Evolutionary conservation across 108 stramenopile genomes (phyloP).

Genomic region (Thalassiosira profunda): DNA sequence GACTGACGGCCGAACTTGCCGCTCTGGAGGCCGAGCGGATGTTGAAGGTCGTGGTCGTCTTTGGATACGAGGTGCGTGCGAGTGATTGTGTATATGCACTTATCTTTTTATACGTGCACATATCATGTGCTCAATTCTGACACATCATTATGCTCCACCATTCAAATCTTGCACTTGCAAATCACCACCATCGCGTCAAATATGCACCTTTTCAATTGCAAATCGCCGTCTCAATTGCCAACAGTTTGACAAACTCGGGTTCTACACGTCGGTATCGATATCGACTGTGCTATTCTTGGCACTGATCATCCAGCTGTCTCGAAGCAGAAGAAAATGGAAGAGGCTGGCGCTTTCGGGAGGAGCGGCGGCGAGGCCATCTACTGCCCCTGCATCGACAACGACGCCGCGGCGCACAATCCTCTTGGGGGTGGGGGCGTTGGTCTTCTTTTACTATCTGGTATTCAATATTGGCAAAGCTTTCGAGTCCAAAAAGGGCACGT

Average conservation of each 20-base stretch:
- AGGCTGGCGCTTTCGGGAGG: slow-evolving; percentile 11
- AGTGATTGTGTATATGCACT: background rate
- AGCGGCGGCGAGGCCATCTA: background rate
- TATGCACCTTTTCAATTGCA: background rate
- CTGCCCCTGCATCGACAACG: background rate
- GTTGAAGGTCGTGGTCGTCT: slow-evolving; percentile 21
- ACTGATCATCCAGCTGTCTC: slow-evolving; percentile 11
- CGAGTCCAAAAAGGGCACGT: slow-evolving; percentile 4
- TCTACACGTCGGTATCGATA: slow-evolving; percentile 18
- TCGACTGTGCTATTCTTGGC: slow-evolving; percentile 12
- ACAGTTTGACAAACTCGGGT: slow-evolving; percentile 27
- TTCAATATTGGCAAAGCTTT: slow-evolving; percentile 14
- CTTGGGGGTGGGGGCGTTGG: background rate
- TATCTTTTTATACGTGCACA: background rate
- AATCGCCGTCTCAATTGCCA: background rate
- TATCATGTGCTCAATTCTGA: background rate
- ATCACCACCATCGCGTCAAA: no score
- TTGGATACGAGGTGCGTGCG: slow-evolving; percentile 21
- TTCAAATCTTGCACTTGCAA: no score
- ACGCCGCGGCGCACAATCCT: background rate
- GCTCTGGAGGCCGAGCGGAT: slow-evolving; percentile 23
- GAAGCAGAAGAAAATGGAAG: slow-evolving; percentile 28
- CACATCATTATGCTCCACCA: no score
- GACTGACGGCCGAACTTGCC: slow-evolving; percentile 28
- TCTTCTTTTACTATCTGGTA: slow-evolving; percentile 4